Base-by-base conservation (phyloP, 2,329 filamentous ascomycete species). In the Fusarium humuli region DNA sequence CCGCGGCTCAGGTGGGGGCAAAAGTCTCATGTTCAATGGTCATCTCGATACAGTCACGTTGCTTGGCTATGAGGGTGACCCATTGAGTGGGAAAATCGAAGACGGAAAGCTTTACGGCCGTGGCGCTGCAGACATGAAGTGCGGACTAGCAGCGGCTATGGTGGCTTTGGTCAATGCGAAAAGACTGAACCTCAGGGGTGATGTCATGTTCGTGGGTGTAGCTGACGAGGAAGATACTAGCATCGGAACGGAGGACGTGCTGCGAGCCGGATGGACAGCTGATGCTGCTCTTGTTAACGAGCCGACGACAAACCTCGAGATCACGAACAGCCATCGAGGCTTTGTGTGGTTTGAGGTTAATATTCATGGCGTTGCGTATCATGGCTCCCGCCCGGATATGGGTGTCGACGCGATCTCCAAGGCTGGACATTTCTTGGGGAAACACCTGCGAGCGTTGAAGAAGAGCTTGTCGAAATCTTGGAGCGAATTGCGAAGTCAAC, bases 31-130 rank as follows among this genome's bases (percentile, higher is more conserved):
- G 81, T 76, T 87, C 42, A 87, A 87, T 25, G 85, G 85, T 0
- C 85, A 87, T 61, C 80, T 84, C 2, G 85, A 88, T 56, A 87
- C 85, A 0, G 85, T 87, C 7, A 86, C 81, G 8, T 69, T 83
- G 0, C 70, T 77, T 7, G 83, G 83, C 4, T 86, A 87, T 59
- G 81, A 83, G 2, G 78, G 76, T 3, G 79, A 86, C 41, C 78
- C 84, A 0, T 71, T 87, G 2, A 81, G 81, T 12, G 85, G 85
- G 4, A 67, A 77, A 10, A 74, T 83, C 7, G 74, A 77, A 5
- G 69, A 83, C 11, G 82, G 80, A 1, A 77, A 77, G 11, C 70
- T 85, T 1, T 81, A 83, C 40, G 84, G 85, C 1, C 79, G 85
- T 13, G 85, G 85, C 0, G 76, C 81, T 7, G 77, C 82, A 12